These are phyloP conservation scores for Chlamydomonas sp. DNA, from an alignment of 139 green algal genomes.

Conservation along the genomic window DNA sequence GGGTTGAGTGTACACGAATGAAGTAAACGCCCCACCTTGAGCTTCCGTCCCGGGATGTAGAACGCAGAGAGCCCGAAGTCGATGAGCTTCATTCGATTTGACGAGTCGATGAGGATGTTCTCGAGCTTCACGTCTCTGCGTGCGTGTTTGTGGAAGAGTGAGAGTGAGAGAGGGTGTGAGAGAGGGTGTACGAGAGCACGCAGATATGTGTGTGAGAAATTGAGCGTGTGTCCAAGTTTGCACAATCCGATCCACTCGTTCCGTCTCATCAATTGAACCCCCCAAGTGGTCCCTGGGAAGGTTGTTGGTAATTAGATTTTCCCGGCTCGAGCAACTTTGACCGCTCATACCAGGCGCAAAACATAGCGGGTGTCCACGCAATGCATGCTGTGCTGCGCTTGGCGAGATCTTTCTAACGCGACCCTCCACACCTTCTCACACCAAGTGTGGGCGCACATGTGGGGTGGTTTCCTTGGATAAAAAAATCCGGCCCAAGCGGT, in stretches of 20 bases:
- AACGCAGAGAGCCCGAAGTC: constrained; percentile 67
- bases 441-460: no score
- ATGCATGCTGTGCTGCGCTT: no score
- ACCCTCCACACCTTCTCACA: no score
- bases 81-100: constrained; percentile 54
- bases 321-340: no score
- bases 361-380: no score
- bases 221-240: not conserved
- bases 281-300: not conserved
- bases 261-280: no score
- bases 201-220: not conserved
- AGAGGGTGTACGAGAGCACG: not conserved
- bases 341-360: no score
- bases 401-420: no score
- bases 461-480: no score
- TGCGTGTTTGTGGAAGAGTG: constrained; percentile 9
- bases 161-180: not conserved
- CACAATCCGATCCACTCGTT: no score
- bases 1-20: not conserved
- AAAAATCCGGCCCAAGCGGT: no score
- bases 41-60: constrained; percentile 40
- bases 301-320: constrained; percentile 6
- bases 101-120: constrained; percentile 75
- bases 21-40: constrained; percentile 60
- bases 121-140: constrained; percentile 71